Percentiles rank a stretch among this genome's conserved stretches.
These are phyloP conservation scores for Pisolithus tinctorius DNA, from an alignment of 768 basidiomycete species.

Conservation along the genomic window DNA sequence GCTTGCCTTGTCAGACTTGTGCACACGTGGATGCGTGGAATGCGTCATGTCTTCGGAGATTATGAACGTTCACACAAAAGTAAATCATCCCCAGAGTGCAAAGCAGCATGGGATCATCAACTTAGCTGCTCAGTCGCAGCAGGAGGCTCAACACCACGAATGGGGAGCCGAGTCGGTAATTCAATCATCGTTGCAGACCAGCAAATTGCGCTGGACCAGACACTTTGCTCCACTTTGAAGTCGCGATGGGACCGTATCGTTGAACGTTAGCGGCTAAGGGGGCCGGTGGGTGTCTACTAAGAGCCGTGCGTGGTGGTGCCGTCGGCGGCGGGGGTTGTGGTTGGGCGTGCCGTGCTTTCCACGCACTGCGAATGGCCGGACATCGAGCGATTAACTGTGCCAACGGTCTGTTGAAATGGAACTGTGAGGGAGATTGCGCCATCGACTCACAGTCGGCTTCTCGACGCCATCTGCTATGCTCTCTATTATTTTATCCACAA, in stretches of 20 bases:
- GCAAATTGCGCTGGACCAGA: slow-evolving; percentile 53
- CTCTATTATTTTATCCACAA: slow-evolving; percentile 84
- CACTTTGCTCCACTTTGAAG: slow-evolving; percentile 68
- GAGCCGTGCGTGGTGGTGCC: slow-evolving; percentile 11
- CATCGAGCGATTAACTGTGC: slow-evolving; percentile 63
- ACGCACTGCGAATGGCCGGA: slow-evolving; percentile 57
- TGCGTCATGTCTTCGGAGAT: background rate
- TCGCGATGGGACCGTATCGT: slow-evolving; percentile 59
- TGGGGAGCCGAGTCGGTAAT: background rate
- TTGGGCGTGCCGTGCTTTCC: slow-evolving; percentile 60
- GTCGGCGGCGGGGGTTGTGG: slow-evolving; percentile 24
- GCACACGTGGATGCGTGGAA: background rate
- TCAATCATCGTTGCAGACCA: slow-evolving; percentile 59
- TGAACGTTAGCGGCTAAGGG: slow-evolving; percentile 13
- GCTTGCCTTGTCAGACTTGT: background rate
- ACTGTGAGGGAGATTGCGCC: slow-evolving; percentile 2
- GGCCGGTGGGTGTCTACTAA: slow-evolving; percentile 20
- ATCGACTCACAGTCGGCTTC: slow-evolving; percentile 64
- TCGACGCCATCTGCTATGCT: slow-evolving; percentile 95
- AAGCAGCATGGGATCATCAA: background rate
- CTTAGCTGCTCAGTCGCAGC: too few species aligned
- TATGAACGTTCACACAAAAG: background rate
- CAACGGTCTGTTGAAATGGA: slow-evolving; percentile 7
- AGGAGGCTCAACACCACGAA: background rate
- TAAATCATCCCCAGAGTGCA: background rate